phyloP scores from a whole-genome alignment of 805 yeast genomes.

The Saturnispora galanensis region DNA sequence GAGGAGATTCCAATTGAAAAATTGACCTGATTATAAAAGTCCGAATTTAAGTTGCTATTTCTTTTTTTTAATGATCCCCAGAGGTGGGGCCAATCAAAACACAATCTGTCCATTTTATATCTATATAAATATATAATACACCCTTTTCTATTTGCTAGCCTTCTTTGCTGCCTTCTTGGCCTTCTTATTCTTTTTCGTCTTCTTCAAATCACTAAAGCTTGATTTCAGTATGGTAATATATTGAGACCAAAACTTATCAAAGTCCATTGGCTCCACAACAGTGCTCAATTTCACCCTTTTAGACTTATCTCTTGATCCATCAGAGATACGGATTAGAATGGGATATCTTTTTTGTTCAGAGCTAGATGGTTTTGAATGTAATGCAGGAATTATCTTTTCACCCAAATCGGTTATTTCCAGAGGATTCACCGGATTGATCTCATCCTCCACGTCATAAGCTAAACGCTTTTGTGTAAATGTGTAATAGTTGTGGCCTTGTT shows the following conservation, averaged over 20 bases:
- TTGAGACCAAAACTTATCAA: conserved; percentile 69
- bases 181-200: conserved; percentile 72
- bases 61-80: background rate
- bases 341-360: conserved; percentile 31
- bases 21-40: background rate
- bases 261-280: conserved; percentile 47
- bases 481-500: conserved; percentile 33
- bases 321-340: conserved; percentile 57
- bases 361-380: conserved; percentile 2
- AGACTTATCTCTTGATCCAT: conserved; percentile 42
- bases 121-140: background rate
- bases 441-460: conserved; percentile 17
- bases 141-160: conserved; percentile 7
- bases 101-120: background rate
- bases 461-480: conserved; percentile 52
- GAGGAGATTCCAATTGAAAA: conserved; percentile 4
- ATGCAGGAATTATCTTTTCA: conserved; percentile 11
- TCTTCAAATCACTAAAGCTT: conserved; percentile 67
- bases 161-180: conserved; percentile 34
- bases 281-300: conserved; percentile 60
- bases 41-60: background rate
- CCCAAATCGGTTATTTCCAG: conserved; percentile 14
- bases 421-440: conserved; percentile 12
- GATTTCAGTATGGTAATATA: conserved; percentile 60
- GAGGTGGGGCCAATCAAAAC: background rate